Conservation (phyloP, 1,284 basidiomycete genomes). For the Cryptococcus sp. region DNA sequence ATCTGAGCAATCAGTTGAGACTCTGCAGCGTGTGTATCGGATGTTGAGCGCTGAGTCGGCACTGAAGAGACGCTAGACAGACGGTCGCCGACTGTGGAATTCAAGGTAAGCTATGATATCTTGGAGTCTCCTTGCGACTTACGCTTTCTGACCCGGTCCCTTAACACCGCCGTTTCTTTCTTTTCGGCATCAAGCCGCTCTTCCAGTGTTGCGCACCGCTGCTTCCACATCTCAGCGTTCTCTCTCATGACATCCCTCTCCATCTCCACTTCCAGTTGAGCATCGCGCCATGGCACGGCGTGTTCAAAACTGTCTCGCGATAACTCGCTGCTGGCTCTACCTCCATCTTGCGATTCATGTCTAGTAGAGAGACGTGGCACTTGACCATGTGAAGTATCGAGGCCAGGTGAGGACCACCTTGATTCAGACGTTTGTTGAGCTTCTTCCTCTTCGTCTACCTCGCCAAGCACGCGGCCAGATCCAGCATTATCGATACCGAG, state of each 20-base stretch:
- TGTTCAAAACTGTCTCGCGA: constrained; percentile 21
- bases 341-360: constrained; percentile 11
- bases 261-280: constrained; percentile 43
- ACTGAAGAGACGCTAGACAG: constrained; percentile 34
- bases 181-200: constrained; percentile 42
- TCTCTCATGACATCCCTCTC: constrained; percentile 47
- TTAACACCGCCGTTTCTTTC: constrained; percentile 32
- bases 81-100: constrained; percentile 29
- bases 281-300: constrained; percentile 21
- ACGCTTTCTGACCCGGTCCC: constrained; percentile 48
- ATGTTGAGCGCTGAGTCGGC: constrained; percentile 10
- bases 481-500: constrained; percentile 27
- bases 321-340: constrained; percentile 18
- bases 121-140: constrained; percentile 15
- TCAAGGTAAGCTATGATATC: neutral
- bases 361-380: neutral
- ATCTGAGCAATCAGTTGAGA: constrained; percentile 39
- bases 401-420: constrained; percentile 5
- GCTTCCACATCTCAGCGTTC: constrained; percentile 46
- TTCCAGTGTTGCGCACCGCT: constrained; percentile 38
- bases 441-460: constrained; percentile 43
- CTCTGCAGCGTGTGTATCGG: constrained; percentile 20
- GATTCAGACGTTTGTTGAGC: constrained; percentile 24
- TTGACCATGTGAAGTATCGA: neutral
- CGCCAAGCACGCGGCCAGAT: constrained; percentile 40